Evolutionary conservation across 208 protist genomes (phyloP), one percentile per base, ranked within the genome.

Genomic region (Vickermania ingenoplastis): DNA sequence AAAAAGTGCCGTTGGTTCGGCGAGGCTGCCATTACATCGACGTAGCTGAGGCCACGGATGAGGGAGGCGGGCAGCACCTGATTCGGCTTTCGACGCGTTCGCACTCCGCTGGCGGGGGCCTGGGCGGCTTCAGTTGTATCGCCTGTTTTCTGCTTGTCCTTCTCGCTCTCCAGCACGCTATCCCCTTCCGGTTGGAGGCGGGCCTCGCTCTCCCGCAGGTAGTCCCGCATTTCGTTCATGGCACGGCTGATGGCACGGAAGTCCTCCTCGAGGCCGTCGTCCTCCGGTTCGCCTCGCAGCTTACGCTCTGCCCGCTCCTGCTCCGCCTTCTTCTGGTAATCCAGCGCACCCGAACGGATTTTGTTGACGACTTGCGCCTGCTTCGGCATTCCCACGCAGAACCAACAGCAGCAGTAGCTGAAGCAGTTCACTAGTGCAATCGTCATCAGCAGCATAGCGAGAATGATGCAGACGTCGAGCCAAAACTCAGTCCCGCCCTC

Each of bases 21-120:
- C n/a, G 83, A 91, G 22, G 71, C 57, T 41, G 80, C 31, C 49
- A 91, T 53, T 23, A 84, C 41, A 58, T 91, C 77, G 49, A 91
- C 83, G 25, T 77, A 58, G 3, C 79, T 71, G 29, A 78, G 73
- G 24, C 83, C 83, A 41, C 75, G 71, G 11, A 91, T 53, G 14
- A 77, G 59, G 41, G 77, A 91, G 48, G 67, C 64, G 52, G 75
- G 75, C 27, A 58, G 25, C 17, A 63, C 53, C 27, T n/a, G n/a
- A n/a, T n/a, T n/a, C n/a, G n/a, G n/a, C n/a, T n/a, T n/a, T n/a
- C n/a, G n/a, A n/a, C n/a, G n/a, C n/a, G n/a, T n/a, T n/a, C n/a
- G n/a, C n/a, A n/a, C 21, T 14, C 17, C 57, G 2, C 1, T 31
- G 31, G 2, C 14, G 21, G 1, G 60, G 67, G 27, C 2, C 36